Evolutionary conservation across 2,329 filamentous ascomycete species (phyloP), one percentile per base, ranked within the genome.

Genomic region (Pezicula radicicola): DNA sequence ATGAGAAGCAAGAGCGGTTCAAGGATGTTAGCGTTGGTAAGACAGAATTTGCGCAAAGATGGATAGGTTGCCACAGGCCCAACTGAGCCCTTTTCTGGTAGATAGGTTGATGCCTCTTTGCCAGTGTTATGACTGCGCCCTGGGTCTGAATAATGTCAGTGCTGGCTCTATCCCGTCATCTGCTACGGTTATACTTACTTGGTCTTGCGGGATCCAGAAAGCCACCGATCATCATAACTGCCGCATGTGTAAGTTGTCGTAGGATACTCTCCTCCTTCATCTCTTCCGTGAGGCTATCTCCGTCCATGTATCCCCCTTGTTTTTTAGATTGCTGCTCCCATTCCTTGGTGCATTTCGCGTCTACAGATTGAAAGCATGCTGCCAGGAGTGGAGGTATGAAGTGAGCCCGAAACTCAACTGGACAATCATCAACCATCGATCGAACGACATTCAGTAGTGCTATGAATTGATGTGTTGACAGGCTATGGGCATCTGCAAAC

Each of bases 191-290:
- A 27, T 27, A 70, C 78, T 72, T 75, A 86, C 83, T 85, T 68
- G 71, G 77, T 72, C 83, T 75, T 46, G 79, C 77, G 13, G 91
- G 89, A 66, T 96, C 92, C 19, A 99, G 77, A 61, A 97, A 85
- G 60, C 91, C 89, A 7, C 91, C 90, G 56, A 97, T 88, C 79
- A 97, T 91, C 61, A 94, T 86, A 28, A 97, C 91, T 1, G 92
- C 90, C 3, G 91, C 91, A 69, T 95, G 94, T 0, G 93, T 97
- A 46, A 97, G 79, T 67, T 97, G 91, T 18, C 94, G 84, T 43
- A 99, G 75, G 28, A 99, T 95, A 65, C 93, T 97, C 69, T 99
- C 94, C 6, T 90, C 87, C 71, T 97, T 96, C 94, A 99, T 99
- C 72, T 99, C 94, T 60, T 97, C 91, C 1, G 89, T 89, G 49